Percentiles rank a stretch among this genome's conserved stretches.
These are phyloP conservation scores for Lentinus polychrous DNA, from an alignment of 1,284 basidiomycete genomes.

Conservation along the genomic window DNA sequence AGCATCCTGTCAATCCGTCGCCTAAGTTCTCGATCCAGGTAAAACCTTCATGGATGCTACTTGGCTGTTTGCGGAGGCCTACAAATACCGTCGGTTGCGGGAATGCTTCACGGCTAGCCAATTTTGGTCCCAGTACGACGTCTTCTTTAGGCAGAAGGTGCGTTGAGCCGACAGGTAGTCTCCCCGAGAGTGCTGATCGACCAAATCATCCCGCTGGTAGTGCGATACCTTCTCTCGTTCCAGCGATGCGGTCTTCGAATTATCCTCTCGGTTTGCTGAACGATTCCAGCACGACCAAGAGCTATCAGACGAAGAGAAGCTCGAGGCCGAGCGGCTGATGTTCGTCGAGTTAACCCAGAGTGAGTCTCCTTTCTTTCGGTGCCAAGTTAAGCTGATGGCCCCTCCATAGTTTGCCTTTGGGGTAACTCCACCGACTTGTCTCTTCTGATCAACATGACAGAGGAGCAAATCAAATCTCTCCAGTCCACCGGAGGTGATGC, in stretches of 20 bases:
- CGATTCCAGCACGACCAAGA: constrained; percentile 65
- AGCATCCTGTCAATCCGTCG: not conserved
- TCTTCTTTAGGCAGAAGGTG: constrained; percentile 88
- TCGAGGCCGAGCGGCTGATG: constrained; percentile 81
- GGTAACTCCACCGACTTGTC: constrained; percentile 97
- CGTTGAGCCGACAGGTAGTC: no score
- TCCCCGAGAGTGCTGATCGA: no score
- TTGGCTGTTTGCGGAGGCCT: constrained; percentile 95
- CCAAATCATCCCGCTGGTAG: constrained; percentile 27
- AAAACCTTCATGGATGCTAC: constrained; percentile 97
- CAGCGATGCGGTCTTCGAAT: constrained; percentile 87
- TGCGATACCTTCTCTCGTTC: constrained; percentile 97
- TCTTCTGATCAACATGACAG: constrained; percentile 96
- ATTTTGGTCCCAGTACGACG: constrained; percentile 86
- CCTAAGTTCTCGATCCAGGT: constrained; percentile 31
- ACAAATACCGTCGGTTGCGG: constrained; percentile 94
- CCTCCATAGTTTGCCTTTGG: constrained; percentile 76
- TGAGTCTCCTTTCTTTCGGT: constrained; percentile 11
- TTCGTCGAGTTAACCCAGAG: constrained; percentile 91
- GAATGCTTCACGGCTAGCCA: constrained; percentile 95
- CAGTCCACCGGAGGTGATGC: constrained; percentile 96
- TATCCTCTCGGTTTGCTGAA: constrained; percentile 88
- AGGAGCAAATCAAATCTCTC: constrained; percentile 97
- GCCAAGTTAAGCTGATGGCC: constrained; percentile 10
- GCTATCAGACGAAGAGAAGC: constrained; percentile 49